Conservation (phyloP, 2,329 filamentous ascomycete genomes). For the Sclerotinia borealis region DNA sequence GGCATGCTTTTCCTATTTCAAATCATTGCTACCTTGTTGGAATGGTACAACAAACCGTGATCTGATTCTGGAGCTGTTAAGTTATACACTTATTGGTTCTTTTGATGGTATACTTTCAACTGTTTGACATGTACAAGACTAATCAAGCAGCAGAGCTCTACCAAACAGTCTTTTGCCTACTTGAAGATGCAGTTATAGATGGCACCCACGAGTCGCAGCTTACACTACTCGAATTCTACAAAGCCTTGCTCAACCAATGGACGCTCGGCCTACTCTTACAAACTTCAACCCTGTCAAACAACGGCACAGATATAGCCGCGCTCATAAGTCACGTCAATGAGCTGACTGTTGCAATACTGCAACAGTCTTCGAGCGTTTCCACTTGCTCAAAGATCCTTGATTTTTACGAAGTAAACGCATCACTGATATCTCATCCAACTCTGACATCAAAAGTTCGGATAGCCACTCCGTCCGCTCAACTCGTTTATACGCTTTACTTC, state of each 20-base stretch:
- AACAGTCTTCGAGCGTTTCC: conserved; percentile 40
- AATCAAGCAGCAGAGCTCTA: conserved; percentile 41
- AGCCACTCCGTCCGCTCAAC: conserved; percentile 58
- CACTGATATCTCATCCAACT: conserved; percentile 46
- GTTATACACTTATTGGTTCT: conserved; percentile 46
- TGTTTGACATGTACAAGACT: background rate
- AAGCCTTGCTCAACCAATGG: conserved; percentile 58
- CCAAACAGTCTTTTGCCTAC: conserved; percentile 40
- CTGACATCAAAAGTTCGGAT: conserved; percentile 55
- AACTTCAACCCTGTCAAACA: conserved; percentile 21
- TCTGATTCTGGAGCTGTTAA: conserved; percentile 52
- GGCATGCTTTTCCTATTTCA: conserved; percentile 43
- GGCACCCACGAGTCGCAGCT: conserved; percentile 47
- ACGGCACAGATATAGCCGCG: conserved; percentile 33
- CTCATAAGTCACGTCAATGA: conserved; percentile 46
- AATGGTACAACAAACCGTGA: conserved; percentile 50
- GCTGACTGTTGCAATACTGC: conserved; percentile 54
- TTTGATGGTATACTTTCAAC: conserved; percentile 45
- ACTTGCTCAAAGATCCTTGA: conserved; percentile 55
- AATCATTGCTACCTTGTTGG: conserved; percentile 53
- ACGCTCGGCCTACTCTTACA: conserved; percentile 39
- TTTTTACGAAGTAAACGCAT: conserved; percentile 61
- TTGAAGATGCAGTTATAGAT: conserved; percentile 48
- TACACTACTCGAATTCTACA: conserved; percentile 62
- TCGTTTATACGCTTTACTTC: conserved; percentile 69